A percentile compares a stretch with the other conserved stretches of the same genome.
Conservation (phyloP, 306 rosid species). For the Prunus mira region DNA sequence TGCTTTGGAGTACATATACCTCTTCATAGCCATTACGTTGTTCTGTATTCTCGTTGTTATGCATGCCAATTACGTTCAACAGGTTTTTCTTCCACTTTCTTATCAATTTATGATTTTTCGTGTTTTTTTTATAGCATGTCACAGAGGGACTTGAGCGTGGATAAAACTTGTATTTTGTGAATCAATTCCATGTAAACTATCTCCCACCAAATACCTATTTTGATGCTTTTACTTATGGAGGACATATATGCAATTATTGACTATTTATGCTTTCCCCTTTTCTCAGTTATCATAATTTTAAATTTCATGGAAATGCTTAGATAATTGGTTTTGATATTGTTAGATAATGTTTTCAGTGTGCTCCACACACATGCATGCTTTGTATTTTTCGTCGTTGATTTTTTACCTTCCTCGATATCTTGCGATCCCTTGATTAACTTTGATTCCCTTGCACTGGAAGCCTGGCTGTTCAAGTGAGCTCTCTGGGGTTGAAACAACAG, state of each 20-base stretch:
- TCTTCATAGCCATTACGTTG: conserved; percentile 72
- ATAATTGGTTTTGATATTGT: neutral
- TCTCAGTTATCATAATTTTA: neutral
- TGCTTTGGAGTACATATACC: conserved; percentile 75
- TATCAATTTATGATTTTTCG: neutral
- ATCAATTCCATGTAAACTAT: neutral
- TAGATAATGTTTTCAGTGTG: neutral
- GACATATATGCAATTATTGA: neutral
- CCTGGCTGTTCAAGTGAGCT: conserved; percentile 99
- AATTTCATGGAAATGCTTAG: neutral
- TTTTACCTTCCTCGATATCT: neutral
- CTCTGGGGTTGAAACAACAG: conserved; percentile 54
- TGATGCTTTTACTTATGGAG: neutral
- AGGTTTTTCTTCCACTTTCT: conserved; percentile 37
- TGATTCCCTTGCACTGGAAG: conserved; percentile 42
- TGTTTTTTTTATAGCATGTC: neutral
- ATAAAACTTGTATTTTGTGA: neutral
- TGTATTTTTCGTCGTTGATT: neutral
- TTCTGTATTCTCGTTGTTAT: conserved; percentile 95
- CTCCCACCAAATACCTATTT: neutral
- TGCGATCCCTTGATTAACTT: conserved; percentile 10
- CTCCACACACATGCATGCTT: neutral
- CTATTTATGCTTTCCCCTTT: neutral
- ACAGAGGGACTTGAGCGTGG: neutral
- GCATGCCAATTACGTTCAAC: conserved; percentile 99